These are phyloP conservation scores for Vicia faba DNA, from an alignment of 306 rosid species.

Conservation along the genomic window DNA sequence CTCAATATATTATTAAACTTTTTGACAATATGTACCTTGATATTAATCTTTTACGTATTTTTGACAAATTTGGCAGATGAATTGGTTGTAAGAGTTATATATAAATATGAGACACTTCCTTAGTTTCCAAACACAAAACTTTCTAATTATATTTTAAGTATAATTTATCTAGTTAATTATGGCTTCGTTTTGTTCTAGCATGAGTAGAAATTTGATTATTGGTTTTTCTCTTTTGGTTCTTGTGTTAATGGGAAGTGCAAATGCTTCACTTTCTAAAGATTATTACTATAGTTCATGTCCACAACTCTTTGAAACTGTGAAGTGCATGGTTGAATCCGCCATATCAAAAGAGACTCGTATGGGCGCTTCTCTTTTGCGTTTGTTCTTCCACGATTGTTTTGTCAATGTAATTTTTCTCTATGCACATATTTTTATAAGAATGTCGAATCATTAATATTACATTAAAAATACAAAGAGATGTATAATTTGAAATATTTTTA, in stretches of 20 bases:
- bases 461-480: too few relatives aligned
- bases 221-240: conserved; percentile 40
- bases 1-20: too few relatives aligned
- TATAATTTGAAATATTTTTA: too few relatives aligned
- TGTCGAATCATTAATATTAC: too few relatives aligned
- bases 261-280: conserved; percentile 59
- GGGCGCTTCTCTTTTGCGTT: conserved; percentile 96
- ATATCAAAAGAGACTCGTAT: conserved; percentile 71
- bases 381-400: conserved; percentile 89
- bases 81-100: neutral
- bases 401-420: conserved; percentile 83
- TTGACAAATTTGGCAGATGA: conserved; percentile 21
- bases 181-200: conserved; percentile 39
- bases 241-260: conserved; percentile 37
- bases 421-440: too few relatives aligned
- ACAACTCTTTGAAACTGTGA: conserved; percentile 54
- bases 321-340: conserved; percentile 55
- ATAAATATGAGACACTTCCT: conserved; percentile 27
- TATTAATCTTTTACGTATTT: neutral
- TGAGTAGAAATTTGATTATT: conserved; percentile 8
- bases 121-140: neutral
- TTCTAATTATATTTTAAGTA: neutral
- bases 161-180: conserved; percentile 22
- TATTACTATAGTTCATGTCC: conserved; percentile 71
- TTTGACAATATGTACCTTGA: neutral